Evolutionary conservation across 2,329 filamentous ascomycete species (phyloP), one percentile per base, ranked within the genome.

Genomic region (Berkeleyomyces basicola): DNA sequence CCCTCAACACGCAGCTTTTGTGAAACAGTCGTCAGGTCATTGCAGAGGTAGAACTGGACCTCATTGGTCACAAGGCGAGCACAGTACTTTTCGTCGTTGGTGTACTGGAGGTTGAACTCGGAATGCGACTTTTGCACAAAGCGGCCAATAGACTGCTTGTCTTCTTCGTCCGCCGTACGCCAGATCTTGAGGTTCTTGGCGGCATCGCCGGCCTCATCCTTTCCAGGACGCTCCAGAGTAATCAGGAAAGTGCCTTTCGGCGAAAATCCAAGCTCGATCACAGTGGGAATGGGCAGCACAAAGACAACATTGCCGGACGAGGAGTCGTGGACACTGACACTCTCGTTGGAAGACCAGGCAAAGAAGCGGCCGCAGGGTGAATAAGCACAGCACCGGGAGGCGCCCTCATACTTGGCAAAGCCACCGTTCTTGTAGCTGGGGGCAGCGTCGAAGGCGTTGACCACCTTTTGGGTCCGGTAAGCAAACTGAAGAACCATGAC

Each of bases 21-120:
- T 90, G 91, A 96, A 66, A 95, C 89, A 58, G 84, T 91, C 68
- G 81, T 78, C 70, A 97, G 79, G 72, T 97, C 86, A 67, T 86
- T 81, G 72, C 89, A 93, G 75, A 95, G 82, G 78, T 92, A 97
- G 74, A 99, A 96, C 70, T 97, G 93, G 63, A 99, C 88, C 78
- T 97, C 91, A 73, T 99, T 99, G 74, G 89, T 96, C 69, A 97
- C 92, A 66, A 86, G 81, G 68, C 93, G 90, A 67, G 92, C 93
- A 73, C 92, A 97, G 74, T 89, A 92, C 72, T 85, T 83, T 79
- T 99, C 93, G 72, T 99, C 93, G 64, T 83, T 82, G 39, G 91
- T 96, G 75, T 97, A 99, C 76, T 97, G 92, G 71, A 99, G 79
- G 72, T 96, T 97, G 92, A 92, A 97, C 70, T 91, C 89, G 55